phyloP scores from a whole-genome alignment of 495 filamentous ascomycete genomes.

The Aspergillus olivimuriae region DNA sequence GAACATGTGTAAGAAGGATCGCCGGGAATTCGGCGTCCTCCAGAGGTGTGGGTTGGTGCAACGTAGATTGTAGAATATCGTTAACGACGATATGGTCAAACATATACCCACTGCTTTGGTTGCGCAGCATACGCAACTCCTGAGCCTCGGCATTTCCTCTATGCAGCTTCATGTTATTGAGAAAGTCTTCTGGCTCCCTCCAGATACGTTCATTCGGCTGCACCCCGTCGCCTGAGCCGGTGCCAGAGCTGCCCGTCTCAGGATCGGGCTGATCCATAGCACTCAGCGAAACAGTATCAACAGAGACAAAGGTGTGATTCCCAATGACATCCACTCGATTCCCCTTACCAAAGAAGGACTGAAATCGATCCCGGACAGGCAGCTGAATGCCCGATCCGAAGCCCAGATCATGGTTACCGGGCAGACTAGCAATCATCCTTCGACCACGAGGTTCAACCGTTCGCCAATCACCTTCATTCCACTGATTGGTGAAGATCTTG shows the following conservation, averaged over 20 bases:
- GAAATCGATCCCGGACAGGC: slow-evolving; percentile 72
- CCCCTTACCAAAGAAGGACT: slow-evolving; percentile 80
- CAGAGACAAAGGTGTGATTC: slow-evolving; percentile 91
- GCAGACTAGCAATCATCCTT: slow-evolving; percentile 72
- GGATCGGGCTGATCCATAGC: slow-evolving; percentile 54
- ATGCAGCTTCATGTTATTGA: slow-evolving; percentile 51
- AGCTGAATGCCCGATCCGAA: slow-evolving; percentile 80
- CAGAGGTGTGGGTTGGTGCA: slow-evolving; percentile 18
- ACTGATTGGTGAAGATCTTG: slow-evolving; percentile 66
- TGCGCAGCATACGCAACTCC: slow-evolving; percentile 32
- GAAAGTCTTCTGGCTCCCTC: slow-evolving; percentile 68
- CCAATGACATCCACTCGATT: slow-evolving; percentile 85
- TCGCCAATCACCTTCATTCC: slow-evolving; percentile 37
- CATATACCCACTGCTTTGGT: slow-evolving; percentile 36
- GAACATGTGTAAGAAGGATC: slow-evolving; percentile 84
- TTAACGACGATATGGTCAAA: slow-evolving; percentile 43
- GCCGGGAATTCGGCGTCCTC: slow-evolving; percentile 58
- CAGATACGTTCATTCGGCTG: slow-evolving; percentile 57
- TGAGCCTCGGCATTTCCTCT: slow-evolving; percentile 37
- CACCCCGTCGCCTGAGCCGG: slow-evolving; percentile 26
- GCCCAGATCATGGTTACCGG: slow-evolving; percentile 96
- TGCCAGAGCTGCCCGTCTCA: slow-evolving; percentile 36
- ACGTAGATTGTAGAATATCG: slow-evolving; percentile 16
- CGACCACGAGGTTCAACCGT: slow-evolving; percentile 38
- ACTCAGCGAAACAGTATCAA: slow-evolving; percentile 83